Percentiles rank a stretch among this genome's conserved stretches.
phyloP scores from a whole-genome alignment of 768 basidiomycete genomes.

The Macrolepiota dolichaula region DNA sequence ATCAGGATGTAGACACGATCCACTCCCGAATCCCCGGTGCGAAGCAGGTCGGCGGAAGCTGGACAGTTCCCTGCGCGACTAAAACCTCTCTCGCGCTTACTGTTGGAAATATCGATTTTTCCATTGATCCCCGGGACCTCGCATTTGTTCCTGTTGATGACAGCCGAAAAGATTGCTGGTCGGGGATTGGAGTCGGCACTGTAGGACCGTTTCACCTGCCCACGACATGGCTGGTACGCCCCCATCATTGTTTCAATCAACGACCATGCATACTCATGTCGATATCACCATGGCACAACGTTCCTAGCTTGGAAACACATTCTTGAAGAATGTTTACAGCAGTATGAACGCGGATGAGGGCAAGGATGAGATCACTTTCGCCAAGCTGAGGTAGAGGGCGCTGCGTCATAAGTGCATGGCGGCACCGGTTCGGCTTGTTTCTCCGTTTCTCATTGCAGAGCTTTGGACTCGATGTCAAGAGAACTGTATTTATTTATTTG shows the following conservation, averaged over 20 bases:
- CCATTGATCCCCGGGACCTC: slow-evolving; percentile 58
- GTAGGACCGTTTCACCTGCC: slow-evolving; percentile 36
- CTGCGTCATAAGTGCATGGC: too few species aligned
- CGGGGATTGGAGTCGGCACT: slow-evolving; percentile 55
- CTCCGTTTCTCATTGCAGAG: too few species aligned
- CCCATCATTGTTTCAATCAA: not conserved
- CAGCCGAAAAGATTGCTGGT: slow-evolving; percentile 50
- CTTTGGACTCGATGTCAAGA: too few species aligned
- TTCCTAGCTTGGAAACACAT: slow-evolving; percentile 34
- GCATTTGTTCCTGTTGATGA: slow-evolving; percentile 47
- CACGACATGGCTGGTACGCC: slow-evolving; percentile 59
- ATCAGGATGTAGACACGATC: slow-evolving; percentile 50
- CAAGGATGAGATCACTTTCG: slow-evolving; percentile 31
- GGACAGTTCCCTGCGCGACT: slow-evolving; percentile 65
- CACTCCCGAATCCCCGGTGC: slow-evolving; percentile 58
- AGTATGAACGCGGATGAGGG: slow-evolving; percentile 27
- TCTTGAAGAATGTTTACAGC: slow-evolving; percentile 39
- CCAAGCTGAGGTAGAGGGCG: slow-evolving; percentile 17
- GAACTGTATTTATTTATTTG: too few species aligned
- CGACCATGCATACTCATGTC: not conserved
- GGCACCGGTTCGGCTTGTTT: too few species aligned
- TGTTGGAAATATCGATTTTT: slow-evolving; percentile 55
- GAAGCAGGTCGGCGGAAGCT: slow-evolving; percentile 42
- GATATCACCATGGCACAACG: not conserved
- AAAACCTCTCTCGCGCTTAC: slow-evolving; percentile 48